A percentile compares a stretch with the other conserved stretches of the same genome.
Conservation (phyloP, 179 eudicot genomes). For the Silene noctiflora region DNA sequence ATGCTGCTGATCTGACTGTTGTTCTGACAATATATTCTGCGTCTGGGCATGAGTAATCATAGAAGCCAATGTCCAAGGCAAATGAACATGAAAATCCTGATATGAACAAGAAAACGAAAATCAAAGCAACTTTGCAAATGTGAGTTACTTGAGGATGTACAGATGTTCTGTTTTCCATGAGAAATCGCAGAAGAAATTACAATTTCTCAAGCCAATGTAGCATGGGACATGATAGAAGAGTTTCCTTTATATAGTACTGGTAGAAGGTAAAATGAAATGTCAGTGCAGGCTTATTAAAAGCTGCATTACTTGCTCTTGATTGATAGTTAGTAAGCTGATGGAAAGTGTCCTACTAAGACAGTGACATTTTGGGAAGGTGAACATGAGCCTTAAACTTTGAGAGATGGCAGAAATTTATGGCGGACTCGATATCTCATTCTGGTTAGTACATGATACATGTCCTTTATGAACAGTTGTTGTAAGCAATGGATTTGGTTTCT, state of each 20-base stretch:
- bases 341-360: not conserved
- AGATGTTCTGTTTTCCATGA: constrained; percentile 27
- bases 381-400: not conserved
- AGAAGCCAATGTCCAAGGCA: constrained; percentile 45
- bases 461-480: constrained; percentile 1
- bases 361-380: constrained; percentile 14
- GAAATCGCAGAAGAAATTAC: not conserved
- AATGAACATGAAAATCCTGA: constrained; percentile 14
- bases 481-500: not conserved
- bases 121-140: constrained; percentile 11
- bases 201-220: constrained; percentile 18
- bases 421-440: not conserved
- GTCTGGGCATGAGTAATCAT: constrained; percentile 49
- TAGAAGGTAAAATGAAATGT: constrained; percentile 9
- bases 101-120: constrained; percentile 7
- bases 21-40: constrained; percentile 49
- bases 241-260: constrained; percentile 10
- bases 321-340: constrained; percentile 23
- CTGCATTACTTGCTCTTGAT: constrained; percentile 18
- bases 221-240: not conserved
- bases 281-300: constrained; percentile 18
- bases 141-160: constrained; percentile 2
- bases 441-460: not conserved
- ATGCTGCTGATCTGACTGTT: constrained; percentile 40
- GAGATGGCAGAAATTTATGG: no score